A percentile compares a stretch with the other conserved stretches of the same genome.
phyloP scores from a whole-genome alignment of 169 alveolate genomes.

The Eimeria necatrix region DNA sequence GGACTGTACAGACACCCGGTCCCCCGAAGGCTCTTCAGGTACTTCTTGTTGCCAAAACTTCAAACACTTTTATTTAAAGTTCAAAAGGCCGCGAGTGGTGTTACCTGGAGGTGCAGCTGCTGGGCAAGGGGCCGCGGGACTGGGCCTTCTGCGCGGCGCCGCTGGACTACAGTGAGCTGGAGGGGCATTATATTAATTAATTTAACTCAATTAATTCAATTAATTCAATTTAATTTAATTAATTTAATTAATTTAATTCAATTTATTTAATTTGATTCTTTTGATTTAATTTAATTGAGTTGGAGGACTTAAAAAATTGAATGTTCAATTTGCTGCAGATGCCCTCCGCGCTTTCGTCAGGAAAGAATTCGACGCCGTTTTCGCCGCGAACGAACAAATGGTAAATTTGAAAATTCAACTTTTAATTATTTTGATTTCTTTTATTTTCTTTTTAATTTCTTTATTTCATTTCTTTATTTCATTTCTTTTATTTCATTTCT shows the following conservation, averaged over 20 bases:
- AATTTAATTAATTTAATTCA: no score
- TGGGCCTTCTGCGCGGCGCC: constrained; percentile 85
- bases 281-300: no score
- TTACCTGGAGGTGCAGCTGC: constrained; percentile 93
- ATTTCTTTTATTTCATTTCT: no score
- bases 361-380: background rate
- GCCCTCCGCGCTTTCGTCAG: constrained; percentile 3
- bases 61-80: background rate
- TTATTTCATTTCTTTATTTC: no score
- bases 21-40: constrained; percentile 94
- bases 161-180: constrained; percentile 33
- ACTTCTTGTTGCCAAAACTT: background rate
- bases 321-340: background rate
- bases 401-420: background rate
- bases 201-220: no score
- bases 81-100: constrained; percentile 93
- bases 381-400: constrained; percentile 25
- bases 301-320: no score
- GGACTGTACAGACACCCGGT: constrained; percentile 92
- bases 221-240: no score
- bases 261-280: background rate
- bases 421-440: no score
- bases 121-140: constrained; percentile 91
- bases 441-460: no score
- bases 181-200: no score